Evolutionary conservation across 306 rosid genomes (phyloP), one percentile per base, ranked within the genome.

Genomic region (Trichosanthes cucumerina): DNA sequence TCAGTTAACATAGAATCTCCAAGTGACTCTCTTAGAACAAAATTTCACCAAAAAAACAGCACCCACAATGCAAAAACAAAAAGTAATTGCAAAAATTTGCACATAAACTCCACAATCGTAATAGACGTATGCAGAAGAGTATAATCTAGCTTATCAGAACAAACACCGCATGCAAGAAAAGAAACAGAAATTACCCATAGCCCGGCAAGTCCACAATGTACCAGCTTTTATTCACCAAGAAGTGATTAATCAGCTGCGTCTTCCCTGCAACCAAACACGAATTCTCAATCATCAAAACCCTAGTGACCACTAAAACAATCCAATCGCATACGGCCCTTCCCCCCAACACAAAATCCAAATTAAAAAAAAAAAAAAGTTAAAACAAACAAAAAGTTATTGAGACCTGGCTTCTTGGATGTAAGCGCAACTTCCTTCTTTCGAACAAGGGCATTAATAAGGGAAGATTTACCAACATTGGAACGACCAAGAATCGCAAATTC

Each of bases 181-280:
- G 63, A 46, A 38, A 16, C 12, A 24, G 49, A 46, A 63, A 85
- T 87, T 79, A 92, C 96, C 97, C 98, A 83, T 92, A 94, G 70
- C 97, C 97, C 81, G 98, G 98, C 84, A 94, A 89, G 86, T 94
- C 98, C 57, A 94, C 98, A 24, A 92, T 85, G 86, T 89, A 94
- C 97, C 97, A 94, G 57, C 87, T 89, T 84, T 88, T 94, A 83
- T 94, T 92, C 50, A 94, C 97, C 91, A 94, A 79, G 87, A 92
- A 94, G 77, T 94, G 98, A 86, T 94, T 92, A 36, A 94, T 92
- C 65, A 94, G 94, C 88, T 89, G 96, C 14, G 98, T 92, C 91
- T 92, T 94, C 81, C 98, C 98, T 94, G 77, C 76, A 81, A 79
- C 7, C 56, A 69, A 73, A 41, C 59, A 77, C 6, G 31, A 82